Evolutionary conservation across 805 yeast genomes (phyloP).

Genomic region (Wickerhamiella azymoides): DNA sequence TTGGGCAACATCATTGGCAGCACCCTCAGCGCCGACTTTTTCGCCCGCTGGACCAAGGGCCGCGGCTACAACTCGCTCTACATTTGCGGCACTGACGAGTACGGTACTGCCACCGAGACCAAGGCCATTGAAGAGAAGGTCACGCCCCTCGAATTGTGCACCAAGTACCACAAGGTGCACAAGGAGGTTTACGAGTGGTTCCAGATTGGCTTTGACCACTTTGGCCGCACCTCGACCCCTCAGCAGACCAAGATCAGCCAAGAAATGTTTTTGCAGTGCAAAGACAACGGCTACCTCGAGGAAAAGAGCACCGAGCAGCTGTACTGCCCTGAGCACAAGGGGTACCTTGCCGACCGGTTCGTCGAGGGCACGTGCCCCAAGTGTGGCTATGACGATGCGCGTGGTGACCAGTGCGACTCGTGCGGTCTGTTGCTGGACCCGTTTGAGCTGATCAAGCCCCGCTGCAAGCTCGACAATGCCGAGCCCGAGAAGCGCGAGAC

Average conservation of each 20-base stretch:
- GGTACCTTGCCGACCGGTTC: constrained; percentile 88
- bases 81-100: constrained; percentile 96
- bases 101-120: constrained; percentile 98
- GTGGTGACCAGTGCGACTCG: constrained; percentile 98
- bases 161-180: constrained; percentile 78
- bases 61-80: constrained; percentile 78
- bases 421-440: constrained; percentile 88
- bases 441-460: constrained; percentile 83
- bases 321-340: constrained; percentile 79
- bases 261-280: constrained; percentile 66
- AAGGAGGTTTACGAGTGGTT: constrained; percentile 92
- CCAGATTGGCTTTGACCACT: constrained; percentile 83
- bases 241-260: constrained; percentile 92
- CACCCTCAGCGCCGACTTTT: constrained; percentile 87
- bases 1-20: constrained; percentile 95
- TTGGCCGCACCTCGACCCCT: constrained; percentile 91
- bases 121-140: constrained; percentile 90
- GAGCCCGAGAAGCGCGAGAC: constrained; percentile 71
- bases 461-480: constrained; percentile 82
- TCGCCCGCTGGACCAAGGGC: constrained; percentile 75
- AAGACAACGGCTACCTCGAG: constrained; percentile 68
- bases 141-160: constrained; percentile 79
- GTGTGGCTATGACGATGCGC: constrained; percentile 89
- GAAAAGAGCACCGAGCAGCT: constrained; percentile 81
- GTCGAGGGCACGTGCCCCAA: constrained; percentile 97